Percentiles rank a stretch among this genome's conserved stretches.
Evolutionary conservation across 192 early-diverging fungal genomes (phyloP).

Genomic region (Haplosporangium gracile): DNA sequence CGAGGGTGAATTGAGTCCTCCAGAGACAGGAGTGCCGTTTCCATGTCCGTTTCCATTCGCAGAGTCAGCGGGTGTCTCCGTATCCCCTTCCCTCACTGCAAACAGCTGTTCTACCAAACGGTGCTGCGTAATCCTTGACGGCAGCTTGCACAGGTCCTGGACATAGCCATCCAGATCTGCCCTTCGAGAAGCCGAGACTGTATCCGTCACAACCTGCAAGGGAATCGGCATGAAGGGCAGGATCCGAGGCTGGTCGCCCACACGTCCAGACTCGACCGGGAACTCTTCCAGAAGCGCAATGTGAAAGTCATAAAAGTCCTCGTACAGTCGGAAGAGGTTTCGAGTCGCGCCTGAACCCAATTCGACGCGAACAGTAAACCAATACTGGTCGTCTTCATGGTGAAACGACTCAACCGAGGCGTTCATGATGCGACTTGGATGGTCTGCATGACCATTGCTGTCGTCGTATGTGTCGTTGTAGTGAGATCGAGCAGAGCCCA

Average conservation of each 20-base stretch:
- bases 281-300: slow-evolving; percentile 77
- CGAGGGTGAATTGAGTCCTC: slow-evolving; percentile 15
- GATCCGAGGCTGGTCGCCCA: slow-evolving; percentile 63
- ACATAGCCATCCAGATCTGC: slow-evolving; percentile 77
- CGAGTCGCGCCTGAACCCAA: slow-evolving; percentile 68
- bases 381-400: slow-evolving; percentile 77
- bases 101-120: slow-evolving; percentile 65
- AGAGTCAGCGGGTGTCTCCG: slow-evolving; percentile 63
- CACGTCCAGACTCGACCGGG: slow-evolving; percentile 74
- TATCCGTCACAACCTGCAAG: slow-evolving; percentile 72
- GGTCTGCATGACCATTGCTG: slow-evolving; percentile 71
- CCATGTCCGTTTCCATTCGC: not conserved
- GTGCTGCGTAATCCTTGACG: slow-evolving; percentile 66
- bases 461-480: slow-evolving; percentile 74
- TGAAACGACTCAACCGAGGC: slow-evolving; percentile 79
- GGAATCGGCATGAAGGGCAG: slow-evolving; percentile 79
- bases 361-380: slow-evolving; percentile 76
- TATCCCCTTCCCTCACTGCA: slow-evolving; percentile 69
- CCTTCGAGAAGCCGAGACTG: slow-evolving; percentile 75
- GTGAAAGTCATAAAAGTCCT: slow-evolving; percentile 85
- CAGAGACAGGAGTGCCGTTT: not conserved
- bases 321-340: slow-evolving; percentile 79
- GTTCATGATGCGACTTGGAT: slow-evolving; percentile 62
- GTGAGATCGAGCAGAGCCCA: slow-evolving; percentile 70
- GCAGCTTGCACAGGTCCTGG: slow-evolving; percentile 71